Evolutionary conservation across 2,329 filamentous ascomycete genomes (phyloP).

Genomic region (Myriangium duriaei): DNA sequence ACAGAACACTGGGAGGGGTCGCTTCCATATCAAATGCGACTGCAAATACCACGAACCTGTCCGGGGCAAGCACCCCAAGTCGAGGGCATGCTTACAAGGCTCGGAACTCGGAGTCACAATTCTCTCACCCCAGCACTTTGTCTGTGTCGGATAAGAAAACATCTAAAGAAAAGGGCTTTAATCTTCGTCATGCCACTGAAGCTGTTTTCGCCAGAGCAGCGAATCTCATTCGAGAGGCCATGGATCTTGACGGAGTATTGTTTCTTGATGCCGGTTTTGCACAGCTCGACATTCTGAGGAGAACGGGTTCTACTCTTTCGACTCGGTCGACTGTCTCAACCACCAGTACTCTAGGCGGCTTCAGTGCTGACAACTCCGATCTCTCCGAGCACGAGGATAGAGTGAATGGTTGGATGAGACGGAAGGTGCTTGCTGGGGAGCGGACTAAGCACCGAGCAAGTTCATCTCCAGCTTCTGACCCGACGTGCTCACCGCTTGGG

Average conservation of each 20-base stretch:
- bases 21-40: too few relatives aligned
- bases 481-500: conserved; percentile 10
- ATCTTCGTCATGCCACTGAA: conserved; percentile 8
- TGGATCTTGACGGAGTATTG: conserved; percentile 34
- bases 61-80: background rate
- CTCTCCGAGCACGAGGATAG: background rate
- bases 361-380: conserved; percentile 11
- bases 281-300: conserved; percentile 2
- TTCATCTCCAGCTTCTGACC: background rate
- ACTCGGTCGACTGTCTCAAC: conserved; percentile 10
- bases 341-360: conserved; percentile 18
- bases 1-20: background rate
- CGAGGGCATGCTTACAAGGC: too few relatives aligned
- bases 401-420: background rate
- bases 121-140: background rate
- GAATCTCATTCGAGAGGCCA: conserved; percentile 34
- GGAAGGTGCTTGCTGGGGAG: background rate
- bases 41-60: background rate
- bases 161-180: conserved; percentile 6
- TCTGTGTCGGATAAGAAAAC: background rate
- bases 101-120: background rate
- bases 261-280: conserved; percentile 22
- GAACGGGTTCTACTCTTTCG: too few relatives aligned
- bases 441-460: background rate
- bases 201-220: conserved; percentile 34